A percentile compares a stretch with the other conserved stretches of the same genome.
phyloP scores from a whole-genome alignment of 495 filamentous ascomycete species.

The Penicillium pulvis region DNA sequence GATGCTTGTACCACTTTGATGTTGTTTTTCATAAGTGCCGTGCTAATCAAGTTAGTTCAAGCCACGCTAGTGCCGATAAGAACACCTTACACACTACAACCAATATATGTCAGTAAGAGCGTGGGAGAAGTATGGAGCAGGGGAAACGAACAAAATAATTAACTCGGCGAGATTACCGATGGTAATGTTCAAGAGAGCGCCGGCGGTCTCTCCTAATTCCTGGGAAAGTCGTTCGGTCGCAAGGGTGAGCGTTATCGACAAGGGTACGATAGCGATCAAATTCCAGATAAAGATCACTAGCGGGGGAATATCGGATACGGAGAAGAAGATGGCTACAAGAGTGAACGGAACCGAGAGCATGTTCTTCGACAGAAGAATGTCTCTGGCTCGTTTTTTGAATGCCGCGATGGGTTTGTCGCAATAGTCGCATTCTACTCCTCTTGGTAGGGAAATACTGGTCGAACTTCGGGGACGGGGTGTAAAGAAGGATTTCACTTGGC shows the following conservation, averaged over 20 bases:
- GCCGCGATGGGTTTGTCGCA: conserved; percentile 7
- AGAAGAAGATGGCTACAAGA: conserved; percentile 9
- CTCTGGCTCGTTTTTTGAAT: conserved; percentile 2
- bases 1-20: conserved; percentile 90
- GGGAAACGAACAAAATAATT: conserved; percentile 65
- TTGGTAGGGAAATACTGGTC: conserved; percentile 1
- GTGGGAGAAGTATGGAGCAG: no score
- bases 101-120: not conserved
- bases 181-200: conserved; percentile 64
- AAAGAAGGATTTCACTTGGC: conserved; percentile 6
- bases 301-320: conserved; percentile 3
- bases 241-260: conserved; percentile 24
- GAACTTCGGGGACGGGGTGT: conserved; percentile 1
- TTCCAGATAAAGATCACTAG: conserved; percentile 26
- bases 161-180: conserved; percentile 89
- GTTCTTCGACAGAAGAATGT: conserved; percentile 5
- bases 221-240: conserved; percentile 26
- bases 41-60: conserved; percentile 24
- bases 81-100: conserved; percentile 1
- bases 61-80: not conserved
- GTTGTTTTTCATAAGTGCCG: conserved; percentile 58
- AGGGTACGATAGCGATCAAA: conserved; percentile 29
- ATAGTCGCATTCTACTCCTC: not conserved
- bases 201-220: conserved; percentile 25
- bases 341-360: conserved; percentile 8